These are phyloP conservation scores for Penicillium ochrochloron DNA, from an alignment of 495 filamentous ascomycete species.

Conservation along the genomic window DNA sequence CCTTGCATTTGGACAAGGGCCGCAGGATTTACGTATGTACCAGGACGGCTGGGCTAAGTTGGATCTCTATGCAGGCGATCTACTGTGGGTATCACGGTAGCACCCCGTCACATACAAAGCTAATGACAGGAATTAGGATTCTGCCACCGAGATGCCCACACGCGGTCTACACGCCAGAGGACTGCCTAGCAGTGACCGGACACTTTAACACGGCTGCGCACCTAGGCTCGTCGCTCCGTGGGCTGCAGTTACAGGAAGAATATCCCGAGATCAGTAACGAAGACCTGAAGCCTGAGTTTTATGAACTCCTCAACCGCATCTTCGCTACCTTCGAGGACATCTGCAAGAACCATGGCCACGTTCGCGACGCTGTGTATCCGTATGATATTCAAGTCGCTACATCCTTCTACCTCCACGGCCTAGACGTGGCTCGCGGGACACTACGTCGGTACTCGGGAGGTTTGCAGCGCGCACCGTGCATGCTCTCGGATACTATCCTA, in stretches of 20 bases:
- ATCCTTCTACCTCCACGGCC: too few relatives aligned
- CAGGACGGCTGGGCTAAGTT: neutral
- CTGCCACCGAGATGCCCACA: neutral
- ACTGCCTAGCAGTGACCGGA: neutral
- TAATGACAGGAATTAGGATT: neutral
- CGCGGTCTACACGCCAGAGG: neutral
- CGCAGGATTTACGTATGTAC: neutral
- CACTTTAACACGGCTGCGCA: neutral
- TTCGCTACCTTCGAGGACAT: too few relatives aligned
- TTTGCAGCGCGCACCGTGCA: too few relatives aligned
- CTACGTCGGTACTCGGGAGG: too few relatives aligned
- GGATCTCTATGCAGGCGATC: neutral
- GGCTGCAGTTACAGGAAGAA: neutral
- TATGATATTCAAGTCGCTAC: too few relatives aligned
- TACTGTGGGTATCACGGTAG: neutral
- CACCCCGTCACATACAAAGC: too few relatives aligned
- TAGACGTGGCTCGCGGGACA: too few relatives aligned
- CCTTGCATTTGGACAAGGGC: neutral
- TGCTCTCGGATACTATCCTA: too few relatives aligned
- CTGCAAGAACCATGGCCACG: too few relatives aligned
- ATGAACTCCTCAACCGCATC: neutral
- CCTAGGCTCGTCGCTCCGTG: neutral
- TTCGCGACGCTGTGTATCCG: too few relatives aligned
- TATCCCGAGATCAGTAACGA: neutral
- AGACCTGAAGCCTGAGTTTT: too few relatives aligned